Base-by-base conservation (phyloP, 2,329 filamentous ascomycete species). In the Penicillium sp. region DNA sequence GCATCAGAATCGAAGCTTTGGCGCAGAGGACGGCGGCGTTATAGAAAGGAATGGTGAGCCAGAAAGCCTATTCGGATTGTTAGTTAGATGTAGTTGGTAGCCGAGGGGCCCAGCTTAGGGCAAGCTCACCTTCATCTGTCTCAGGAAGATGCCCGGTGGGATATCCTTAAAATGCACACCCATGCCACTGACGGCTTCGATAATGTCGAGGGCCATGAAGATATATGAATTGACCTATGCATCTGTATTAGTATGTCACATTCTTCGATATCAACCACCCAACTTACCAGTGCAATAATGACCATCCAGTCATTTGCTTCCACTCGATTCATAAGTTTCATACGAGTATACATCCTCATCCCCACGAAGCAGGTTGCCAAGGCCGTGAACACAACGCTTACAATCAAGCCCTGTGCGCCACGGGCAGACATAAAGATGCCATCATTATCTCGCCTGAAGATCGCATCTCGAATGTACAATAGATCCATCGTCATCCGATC, bases 1-100 rank as follows among this genome's bases (percentile, higher is more conserved):
- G 78, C 53, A 79, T 68, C n/a, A 81, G 65, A 50, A 81, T 79
- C 0, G 78, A 80, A 25, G 74, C 72, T 68, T 81, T 80, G 40
- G 77, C 78, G 57, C 72, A 71, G 50, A 74, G 62, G 0, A 76
- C 62, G n/a, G 70, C 65, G 31, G 69, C 67, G 19, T 74, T 75
- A 53, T 75, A 75, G 60, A 75, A 71, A 4, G 73, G 70, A n/a
- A 74, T 70, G 4, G 72, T 71, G 53, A 74, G 62, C 71, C 72
- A 75, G 57, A 74, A 75, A 9, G 70, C 68, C 72, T 75, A 11
- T 19, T 21, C 1, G 23, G 13, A 19, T 39, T n/a, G 13, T 16
- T n/a, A 29, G 49, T 57, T 50, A 47, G 31, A 25, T 43, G 5
- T 21, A 13, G 29, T 16, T 41, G 49, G 25, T 29, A 38, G n/a